These are phyloP conservation scores for Smittium culicis DNA, from an alignment of 371 early-diverging fungal genomes.

Conservation along the genomic window DNA sequence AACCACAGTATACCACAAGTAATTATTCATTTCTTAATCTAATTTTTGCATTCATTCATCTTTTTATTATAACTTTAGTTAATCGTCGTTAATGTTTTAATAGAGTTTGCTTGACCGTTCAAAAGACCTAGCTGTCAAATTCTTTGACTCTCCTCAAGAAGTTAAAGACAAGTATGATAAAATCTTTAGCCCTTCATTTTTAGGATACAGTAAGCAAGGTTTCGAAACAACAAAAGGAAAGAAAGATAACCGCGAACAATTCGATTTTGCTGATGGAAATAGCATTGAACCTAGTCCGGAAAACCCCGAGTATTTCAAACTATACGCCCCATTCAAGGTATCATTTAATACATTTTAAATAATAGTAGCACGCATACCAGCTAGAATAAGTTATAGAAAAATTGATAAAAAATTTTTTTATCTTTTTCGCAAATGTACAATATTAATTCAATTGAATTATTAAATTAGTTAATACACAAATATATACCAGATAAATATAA, in stretches of 20 bases:
- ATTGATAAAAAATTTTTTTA: background rate
- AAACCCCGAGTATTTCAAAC: constrained; percentile 16
- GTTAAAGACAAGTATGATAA: constrained; percentile 42
- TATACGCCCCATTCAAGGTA: background rate
- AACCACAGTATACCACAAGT: constrained; percentile 33
- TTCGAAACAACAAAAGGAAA: constrained; percentile 39
- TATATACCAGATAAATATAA: background rate
- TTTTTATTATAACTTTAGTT: background rate
- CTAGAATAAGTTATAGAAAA: background rate
- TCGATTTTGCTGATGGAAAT: constrained; percentile 41
- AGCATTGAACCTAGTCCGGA: constrained; percentile 19
- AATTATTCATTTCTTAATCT: background rate
- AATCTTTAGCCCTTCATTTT: constrained; percentile 42
- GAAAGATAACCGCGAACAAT: constrained; percentile 42
- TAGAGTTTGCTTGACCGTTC: constrained; percentile 29
- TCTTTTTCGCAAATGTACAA: background rate
- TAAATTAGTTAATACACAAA: background rate
- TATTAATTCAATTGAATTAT: background rate
- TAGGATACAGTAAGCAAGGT: constrained; percentile 40
- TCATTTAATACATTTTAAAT: background rate
- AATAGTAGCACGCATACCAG: background rate
- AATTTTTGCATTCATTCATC: background rate
- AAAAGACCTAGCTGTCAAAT: constrained; percentile 28
- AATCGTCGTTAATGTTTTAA: background rate
- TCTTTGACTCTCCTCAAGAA: constrained; percentile 40